phyloP scores from a whole-genome alignment of 352 stramenopile genomes.

The Pythium insidiosum region DNA sequence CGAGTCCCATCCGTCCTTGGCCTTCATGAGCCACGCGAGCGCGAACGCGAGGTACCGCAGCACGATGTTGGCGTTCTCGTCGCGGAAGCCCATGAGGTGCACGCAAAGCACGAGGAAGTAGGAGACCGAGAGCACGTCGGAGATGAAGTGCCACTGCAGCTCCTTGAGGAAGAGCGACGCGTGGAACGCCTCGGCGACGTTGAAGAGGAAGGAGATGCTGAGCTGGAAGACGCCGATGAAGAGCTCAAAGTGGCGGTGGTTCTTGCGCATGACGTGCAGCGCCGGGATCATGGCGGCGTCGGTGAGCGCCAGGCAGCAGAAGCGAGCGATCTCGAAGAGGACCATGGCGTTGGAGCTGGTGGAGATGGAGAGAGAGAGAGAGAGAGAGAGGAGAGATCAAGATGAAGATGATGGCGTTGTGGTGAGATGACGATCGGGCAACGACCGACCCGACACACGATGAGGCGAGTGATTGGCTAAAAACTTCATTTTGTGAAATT shows the following conservation, averaged over 20 bases:
- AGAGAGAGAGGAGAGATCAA: not conserved
- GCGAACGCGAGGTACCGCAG: conserved; percentile 82
- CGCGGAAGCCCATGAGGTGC: conserved; percentile 75
- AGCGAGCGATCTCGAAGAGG: conserved; percentile 34
- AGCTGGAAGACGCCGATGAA: conserved; percentile 84
- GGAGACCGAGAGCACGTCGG: conserved; percentile 77
- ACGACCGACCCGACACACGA: too few relatives aligned
- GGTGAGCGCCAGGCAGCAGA: conserved; percentile 65
- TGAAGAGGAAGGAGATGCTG: conserved; percentile 75
- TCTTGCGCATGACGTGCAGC: conserved; percentile 70
- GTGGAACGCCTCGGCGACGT: conserved; percentile 66
- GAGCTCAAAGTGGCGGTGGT: conserved; percentile 85
- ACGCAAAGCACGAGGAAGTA: conserved; percentile 84
- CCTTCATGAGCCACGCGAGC: conserved; percentile 77
- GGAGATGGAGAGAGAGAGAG: too few relatives aligned
- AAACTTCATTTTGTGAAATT: not conserved
- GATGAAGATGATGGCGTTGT: not conserved
- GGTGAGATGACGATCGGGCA: too few relatives aligned
- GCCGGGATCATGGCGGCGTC: conserved; percentile 69
- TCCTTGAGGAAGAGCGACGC: conserved; percentile 57
- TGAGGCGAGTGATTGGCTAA: too few relatives aligned
- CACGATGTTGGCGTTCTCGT: conserved; percentile 81
- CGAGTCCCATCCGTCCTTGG: conserved; percentile 75
- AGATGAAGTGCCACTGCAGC: conserved; percentile 83
- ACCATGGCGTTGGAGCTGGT: conserved; percentile 5